Percentiles rank a stretch among this genome's conserved stretches.
These are phyloP conservation scores for Lathyrus oleraceus DNA, from an alignment of 306 rosid genomes.

Conservation along the genomic window DNA sequence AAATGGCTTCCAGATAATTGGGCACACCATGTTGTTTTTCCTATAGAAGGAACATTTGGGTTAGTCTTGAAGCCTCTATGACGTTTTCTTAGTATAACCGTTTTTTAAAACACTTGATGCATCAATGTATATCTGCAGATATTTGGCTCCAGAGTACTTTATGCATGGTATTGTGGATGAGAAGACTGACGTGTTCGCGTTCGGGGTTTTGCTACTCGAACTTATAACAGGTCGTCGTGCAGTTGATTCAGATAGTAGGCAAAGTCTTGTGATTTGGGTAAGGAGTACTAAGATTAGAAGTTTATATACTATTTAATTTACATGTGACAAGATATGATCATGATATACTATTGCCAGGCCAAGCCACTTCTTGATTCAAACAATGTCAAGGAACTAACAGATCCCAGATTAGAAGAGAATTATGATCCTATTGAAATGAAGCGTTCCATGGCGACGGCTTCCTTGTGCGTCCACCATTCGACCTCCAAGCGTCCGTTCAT, in stretches of 20 bases:
- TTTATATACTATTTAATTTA: background rate
- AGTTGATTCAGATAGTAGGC: constrained; percentile 70
- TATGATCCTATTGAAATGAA: constrained; percentile 68
- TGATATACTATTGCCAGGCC: constrained; percentile 52
- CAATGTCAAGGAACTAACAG: constrained; percentile 61
- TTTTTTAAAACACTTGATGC: constrained; percentile 12
- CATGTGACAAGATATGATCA: constrained; percentile 3
- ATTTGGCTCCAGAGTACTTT: constrained; percentile 92
- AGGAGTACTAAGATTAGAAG: background rate
- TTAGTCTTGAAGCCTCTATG: constrained; percentile 40
- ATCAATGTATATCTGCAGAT: constrained; percentile 50
- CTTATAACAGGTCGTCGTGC: constrained; percentile 95
- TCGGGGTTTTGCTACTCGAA: constrained; percentile 86
- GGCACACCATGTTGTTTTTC: constrained; percentile 91
- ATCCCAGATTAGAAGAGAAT: constrained; percentile 62
- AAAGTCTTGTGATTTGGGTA: constrained; percentile 96
- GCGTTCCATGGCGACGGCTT: constrained; percentile 63
- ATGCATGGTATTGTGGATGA: constrained; percentile 96
- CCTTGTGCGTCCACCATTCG: constrained; percentile 76
- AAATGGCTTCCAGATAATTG: constrained; percentile 97
- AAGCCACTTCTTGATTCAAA: constrained; percentile 67
- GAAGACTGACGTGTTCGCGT: constrained; percentile 89
- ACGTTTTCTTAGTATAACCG: background rate
- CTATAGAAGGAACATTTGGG: constrained; percentile 99
- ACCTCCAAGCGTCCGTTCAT: constrained; percentile 72